Base-by-base conservation (phyloP, 768 basidiomycete genomes). In the Ramaria sp. region DNA sequence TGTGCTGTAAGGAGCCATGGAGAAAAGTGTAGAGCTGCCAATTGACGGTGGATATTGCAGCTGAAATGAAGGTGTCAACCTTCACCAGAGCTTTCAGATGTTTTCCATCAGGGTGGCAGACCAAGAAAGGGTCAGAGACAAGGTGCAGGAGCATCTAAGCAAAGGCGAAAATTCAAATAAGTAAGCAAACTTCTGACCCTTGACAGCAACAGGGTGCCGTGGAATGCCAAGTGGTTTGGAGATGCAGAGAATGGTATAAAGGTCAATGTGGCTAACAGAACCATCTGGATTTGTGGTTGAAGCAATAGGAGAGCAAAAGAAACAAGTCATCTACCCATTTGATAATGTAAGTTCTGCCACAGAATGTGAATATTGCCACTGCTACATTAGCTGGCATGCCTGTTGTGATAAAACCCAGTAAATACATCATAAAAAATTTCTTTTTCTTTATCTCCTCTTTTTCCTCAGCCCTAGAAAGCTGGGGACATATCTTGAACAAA, bases 281-380 rank as follows among this genome's bases (percentile, higher is more conserved):
- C 10, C 31, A 51, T 24, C 7, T 17, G 12, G 49, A 7, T 12
- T 24, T 24, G 31, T 24, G 7, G 27, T 13, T 12, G 31, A 27
- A 24, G 7, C 13, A 27, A 33, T 42, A 3, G 61, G 67, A 42
- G 61, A 66, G 1, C 63, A 58, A 19, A 71, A 65, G 53, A 71
- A 70, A 0, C 68, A 70, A 73, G 45, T 73, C 67, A 41, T 74
- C 70, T 0, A 71, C 71, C 72, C 72, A 74, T 27, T 71, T 72
- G 5, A 66, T 51, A 4, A 69, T 38, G 0, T 64, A 62, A 0
- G 63, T 37, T 4, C 71, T 54, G 1, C 59, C 60, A 7, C 61
- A 33, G 1, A 39, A n/a, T 0, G 53, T 24, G 1, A 64, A 61
- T 0, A 74, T 60, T 46, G 71, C 67, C 0, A 68, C 59, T 0